Conservation (phyloP, 768 basidiomycete genomes). For the Psilocybe subaeruginosa region DNA sequence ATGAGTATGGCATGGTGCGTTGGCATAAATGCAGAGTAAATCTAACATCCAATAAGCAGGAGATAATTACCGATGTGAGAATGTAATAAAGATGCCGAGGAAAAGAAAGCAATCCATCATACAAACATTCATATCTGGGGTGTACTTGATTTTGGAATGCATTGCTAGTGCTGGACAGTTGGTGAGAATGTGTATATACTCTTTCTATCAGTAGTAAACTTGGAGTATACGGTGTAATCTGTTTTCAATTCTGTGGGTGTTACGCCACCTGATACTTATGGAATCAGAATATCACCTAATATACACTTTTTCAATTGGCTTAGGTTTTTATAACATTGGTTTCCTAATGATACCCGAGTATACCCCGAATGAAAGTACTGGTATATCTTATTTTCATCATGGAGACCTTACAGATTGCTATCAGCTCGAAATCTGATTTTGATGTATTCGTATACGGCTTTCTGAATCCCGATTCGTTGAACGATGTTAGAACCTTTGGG, state of each 20-base stretch:
- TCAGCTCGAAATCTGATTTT: not conserved
- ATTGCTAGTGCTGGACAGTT: not conserved
- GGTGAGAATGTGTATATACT: not conserved
- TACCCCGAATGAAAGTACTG: not conserved
- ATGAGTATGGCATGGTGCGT: too few relatives aligned
- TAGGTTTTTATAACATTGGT: not conserved
- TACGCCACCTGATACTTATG: not conserved
- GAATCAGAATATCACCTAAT: too few relatives aligned
- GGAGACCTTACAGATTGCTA: not conserved
- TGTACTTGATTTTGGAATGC: too few relatives aligned
- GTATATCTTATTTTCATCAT: not conserved
- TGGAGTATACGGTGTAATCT: not conserved
- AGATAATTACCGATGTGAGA: too few relatives aligned
- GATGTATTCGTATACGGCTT: not conserved
- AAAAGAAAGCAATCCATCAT: too few relatives aligned
- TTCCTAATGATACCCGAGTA: not conserved
- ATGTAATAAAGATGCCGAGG: too few relatives aligned
- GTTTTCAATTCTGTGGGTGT: not conserved
- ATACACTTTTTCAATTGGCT: not conserved
- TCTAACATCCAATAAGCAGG: too few relatives aligned
- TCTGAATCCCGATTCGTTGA: not conserved
- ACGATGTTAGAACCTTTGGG: not conserved
- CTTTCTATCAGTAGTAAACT: not conserved
- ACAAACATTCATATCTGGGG: too few relatives aligned
- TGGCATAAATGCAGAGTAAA: too few relatives aligned